These are phyloP conservation scores for Pseudocercospora vitis DNA, from an alignment of 2,329 filamentous ascomycete genomes.

Conservation along the genomic window DNA sequence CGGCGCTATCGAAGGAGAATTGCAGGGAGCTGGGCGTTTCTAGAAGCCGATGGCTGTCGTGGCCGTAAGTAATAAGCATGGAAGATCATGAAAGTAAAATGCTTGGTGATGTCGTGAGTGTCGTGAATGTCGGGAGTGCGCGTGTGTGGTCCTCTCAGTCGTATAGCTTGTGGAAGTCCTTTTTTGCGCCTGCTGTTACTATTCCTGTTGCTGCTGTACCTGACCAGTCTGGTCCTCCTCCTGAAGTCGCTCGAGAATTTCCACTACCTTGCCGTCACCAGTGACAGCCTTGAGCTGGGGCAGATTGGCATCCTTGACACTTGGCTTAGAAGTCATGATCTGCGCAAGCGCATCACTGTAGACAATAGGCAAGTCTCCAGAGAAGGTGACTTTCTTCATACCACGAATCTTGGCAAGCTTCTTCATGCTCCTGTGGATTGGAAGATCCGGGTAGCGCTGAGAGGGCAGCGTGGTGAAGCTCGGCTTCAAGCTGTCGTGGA, in stretches of 20 bases:
- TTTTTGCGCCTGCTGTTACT: too few species aligned
- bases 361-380: constrained; percentile 29
- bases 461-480: constrained; percentile 14
- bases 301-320: constrained; percentile 4
- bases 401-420: constrained; percentile 26
- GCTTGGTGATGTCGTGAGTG: constrained; percentile 2
- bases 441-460: constrained; percentile 29
- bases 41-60: neutral
- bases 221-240: neutral
- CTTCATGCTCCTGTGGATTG: constrained; percentile 26
- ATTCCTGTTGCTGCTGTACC: neutral
- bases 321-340: constrained; percentile 23
- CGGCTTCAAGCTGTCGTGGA: constrained; percentile 26
- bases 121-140: neutral
- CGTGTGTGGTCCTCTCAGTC: neutral
- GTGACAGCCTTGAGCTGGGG: constrained; percentile 18
- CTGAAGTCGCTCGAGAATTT: constrained; percentile 13
- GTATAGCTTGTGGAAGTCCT: too few species aligned
- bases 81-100: neutral
- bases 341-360: constrained; percentile 24
- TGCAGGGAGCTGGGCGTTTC: neutral
- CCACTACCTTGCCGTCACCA: constrained; percentile 13
- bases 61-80: neutral
- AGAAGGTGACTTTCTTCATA: constrained; percentile 27
- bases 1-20: neutral